A percentile compares a stretch with the other conserved stretches of the same genome.
Conservation (phyloP, 306 rosid genomes). For the Inga leiocalycina region DNA sequence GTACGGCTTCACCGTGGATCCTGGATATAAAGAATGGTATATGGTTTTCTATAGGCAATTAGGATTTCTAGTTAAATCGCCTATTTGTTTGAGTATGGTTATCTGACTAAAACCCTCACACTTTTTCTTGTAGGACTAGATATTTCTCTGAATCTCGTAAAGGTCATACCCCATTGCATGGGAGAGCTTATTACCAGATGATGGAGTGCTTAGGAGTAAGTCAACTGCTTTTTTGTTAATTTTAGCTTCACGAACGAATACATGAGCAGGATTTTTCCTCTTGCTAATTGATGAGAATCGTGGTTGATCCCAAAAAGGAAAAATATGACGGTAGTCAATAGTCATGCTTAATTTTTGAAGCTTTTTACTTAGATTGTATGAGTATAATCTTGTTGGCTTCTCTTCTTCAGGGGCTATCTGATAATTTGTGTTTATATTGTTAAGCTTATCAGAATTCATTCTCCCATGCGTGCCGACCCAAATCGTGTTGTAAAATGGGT, state of each 20-base stretch:
- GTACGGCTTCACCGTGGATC: slow-evolving; percentile 99
- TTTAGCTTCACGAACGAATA: slow-evolving; percentile 7
- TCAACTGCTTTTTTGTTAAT: slow-evolving; percentile 29
- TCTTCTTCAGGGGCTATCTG: slow-evolving; percentile 25
- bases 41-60: slow-evolving; percentile 17
- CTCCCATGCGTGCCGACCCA: slow-evolving; percentile 94
- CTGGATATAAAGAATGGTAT: slow-evolving; percentile 98
- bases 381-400: slow-evolving; percentile 8
- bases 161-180: slow-evolving; percentile 97
- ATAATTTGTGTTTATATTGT: slow-evolving; percentile 35
- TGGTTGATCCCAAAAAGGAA: neutral
- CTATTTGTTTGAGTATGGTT: slow-evolving; percentile 23
- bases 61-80: slow-evolving; percentile 18
- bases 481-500: slow-evolving; percentile 81
- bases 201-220: slow-evolving; percentile 99
- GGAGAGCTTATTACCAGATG: slow-evolving; percentile 96
- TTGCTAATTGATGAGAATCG: neutral
- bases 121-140: slow-evolving; percentile 72
- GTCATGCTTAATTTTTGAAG: slow-evolving; percentile 15
- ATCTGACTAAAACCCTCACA: slow-evolving; percentile 26
- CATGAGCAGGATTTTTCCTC: slow-evolving; percentile 5
- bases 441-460: slow-evolving; percentile 93
- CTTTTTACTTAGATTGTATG: slow-evolving; percentile 10
- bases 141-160: slow-evolving; percentile 97
- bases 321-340: neutral